Conservation (phyloP, 1,284 basidiomycete species). For the Fomitiporia mediterranea region DNA sequence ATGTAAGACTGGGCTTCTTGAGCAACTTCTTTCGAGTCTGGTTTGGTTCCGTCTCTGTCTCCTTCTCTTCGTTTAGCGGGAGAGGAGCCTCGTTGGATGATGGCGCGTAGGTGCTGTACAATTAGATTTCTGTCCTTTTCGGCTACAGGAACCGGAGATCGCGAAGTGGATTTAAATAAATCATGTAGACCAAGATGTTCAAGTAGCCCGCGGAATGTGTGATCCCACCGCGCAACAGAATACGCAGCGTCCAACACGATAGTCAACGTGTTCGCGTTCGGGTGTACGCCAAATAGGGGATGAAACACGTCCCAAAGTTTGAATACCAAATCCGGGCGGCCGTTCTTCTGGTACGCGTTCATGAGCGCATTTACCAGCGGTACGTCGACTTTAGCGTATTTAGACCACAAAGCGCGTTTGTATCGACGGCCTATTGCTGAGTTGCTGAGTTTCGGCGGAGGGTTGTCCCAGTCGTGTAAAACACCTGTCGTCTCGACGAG, state of each 20-base stretch:
- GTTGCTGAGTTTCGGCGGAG: neutral
- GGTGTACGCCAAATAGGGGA: slow-evolving; percentile 47
- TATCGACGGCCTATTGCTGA: neutral
- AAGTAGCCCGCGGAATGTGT: slow-evolving; percentile 42
- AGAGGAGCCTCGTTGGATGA: neutral
- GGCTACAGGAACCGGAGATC: neutral
- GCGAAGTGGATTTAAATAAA: neutral
- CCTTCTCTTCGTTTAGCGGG: neutral
- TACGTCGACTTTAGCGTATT: slow-evolving; percentile 22
- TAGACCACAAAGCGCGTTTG: slow-evolving; percentile 2
- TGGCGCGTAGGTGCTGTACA: neutral
- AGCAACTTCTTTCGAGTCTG: neutral
- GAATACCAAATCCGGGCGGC: slow-evolving; percentile 57
- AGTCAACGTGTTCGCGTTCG: slow-evolving; percentile 50
- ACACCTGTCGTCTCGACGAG: slow-evolving; percentile 35
- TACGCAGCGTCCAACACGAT: slow-evolving; percentile 58
- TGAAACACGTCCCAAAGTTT: slow-evolving; percentile 57
- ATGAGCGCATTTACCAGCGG: slow-evolving; percentile 52
- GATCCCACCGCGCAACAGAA: slow-evolving; percentile 45
- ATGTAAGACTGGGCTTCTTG: neutral
- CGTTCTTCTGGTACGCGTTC: slow-evolving; percentile 41
- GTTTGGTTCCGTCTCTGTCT: neutral
- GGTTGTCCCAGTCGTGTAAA: slow-evolving; percentile 26
- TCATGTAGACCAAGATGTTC: slow-evolving; percentile 26
- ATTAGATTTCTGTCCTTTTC: neutral